Conservation (phyloP, 202 grass and related monocot species). For the Setaria italica region DNA sequence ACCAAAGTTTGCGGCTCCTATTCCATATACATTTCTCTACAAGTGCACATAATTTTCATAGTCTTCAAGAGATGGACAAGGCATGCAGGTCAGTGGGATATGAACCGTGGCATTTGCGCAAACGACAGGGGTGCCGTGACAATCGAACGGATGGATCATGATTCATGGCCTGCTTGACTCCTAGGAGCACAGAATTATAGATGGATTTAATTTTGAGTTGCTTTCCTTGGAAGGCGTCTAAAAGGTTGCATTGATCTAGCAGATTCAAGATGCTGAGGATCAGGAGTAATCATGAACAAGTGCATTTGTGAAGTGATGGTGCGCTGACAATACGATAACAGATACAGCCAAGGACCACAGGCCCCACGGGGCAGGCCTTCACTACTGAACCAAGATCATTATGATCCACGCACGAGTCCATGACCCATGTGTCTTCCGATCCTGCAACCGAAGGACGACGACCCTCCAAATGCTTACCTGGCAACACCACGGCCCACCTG, state of each 20-base stretch:
- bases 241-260: background rate
- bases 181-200: background rate
- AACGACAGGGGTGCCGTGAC: background rate
- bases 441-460: conserved; percentile 25
- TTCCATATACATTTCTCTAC: too few relatives aligned
- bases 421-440: conserved; percentile 33
- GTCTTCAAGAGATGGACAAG: too few relatives aligned
- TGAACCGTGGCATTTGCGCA: background rate
- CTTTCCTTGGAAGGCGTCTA: background rate
- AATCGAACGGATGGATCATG: background rate
- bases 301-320: conserved; percentile 6
- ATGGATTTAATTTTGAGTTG: background rate
- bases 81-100: too few relatives aligned
- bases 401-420: background rate
- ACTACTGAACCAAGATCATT: conserved; percentile 25
- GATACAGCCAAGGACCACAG: conserved; percentile 27
- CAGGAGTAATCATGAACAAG: background rate
- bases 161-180: background rate
- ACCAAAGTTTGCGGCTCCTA: too few relatives aligned
- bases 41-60: too few relatives aligned
- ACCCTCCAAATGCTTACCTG: conserved; percentile 8
- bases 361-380: background rate
- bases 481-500: background rate
- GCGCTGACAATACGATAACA: conserved; percentile 19
- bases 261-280: background rate